phyloP scores from a whole-genome alignment of 148 eudicot genomes.

The Spergularia bocconei region DNA sequence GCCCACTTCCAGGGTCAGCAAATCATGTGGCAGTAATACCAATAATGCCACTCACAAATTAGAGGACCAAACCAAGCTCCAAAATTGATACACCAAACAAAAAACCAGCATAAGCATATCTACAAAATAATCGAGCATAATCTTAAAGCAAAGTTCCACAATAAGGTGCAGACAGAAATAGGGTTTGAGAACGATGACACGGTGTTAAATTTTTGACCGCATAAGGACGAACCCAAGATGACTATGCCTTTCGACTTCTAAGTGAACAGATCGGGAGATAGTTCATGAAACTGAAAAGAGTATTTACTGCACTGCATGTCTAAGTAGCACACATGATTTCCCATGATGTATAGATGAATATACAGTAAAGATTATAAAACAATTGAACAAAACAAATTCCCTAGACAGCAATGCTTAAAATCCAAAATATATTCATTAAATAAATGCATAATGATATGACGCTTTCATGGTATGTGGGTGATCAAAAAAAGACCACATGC shows the following conservation, averaged over 20 bases:
- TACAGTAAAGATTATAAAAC: slow-evolving; percentile 3
- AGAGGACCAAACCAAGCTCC: not conserved
- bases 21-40: not conserved
- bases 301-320: slow-evolving; percentile 30
- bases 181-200: not conserved
- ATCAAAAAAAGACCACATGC: slow-evolving; percentile 29
- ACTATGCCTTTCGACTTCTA: not conserved
- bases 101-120: not conserved
- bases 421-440: slow-evolving; percentile 23
- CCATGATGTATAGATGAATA: slow-evolving; percentile 20
- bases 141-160: slow-evolving; percentile 8
- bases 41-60: not conserved
- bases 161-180: not conserved
- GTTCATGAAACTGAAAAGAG: slow-evolving; percentile 1
- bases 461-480: slow-evolving; percentile 32
- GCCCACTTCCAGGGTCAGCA: not conserved
- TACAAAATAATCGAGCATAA: not conserved
- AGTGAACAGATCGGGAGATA: slow-evolving; percentile 3
- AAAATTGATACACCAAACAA: not conserved
- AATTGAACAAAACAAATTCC: slow-evolving; percentile 21
- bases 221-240: slow-evolving; percentile 1
- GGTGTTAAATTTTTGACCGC: not conserved
- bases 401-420: slow-evolving; percentile 24
- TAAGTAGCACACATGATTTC: slow-evolving; percentile 18
- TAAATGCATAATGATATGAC: slow-evolving; percentile 27